Percentiles rank a stretch among this genome's conserved stretches.
These are phyloP conservation scores for Evernia prunastri DNA, from an alignment of 495 filamentous ascomycete species.

Conservation along the genomic window DNA sequence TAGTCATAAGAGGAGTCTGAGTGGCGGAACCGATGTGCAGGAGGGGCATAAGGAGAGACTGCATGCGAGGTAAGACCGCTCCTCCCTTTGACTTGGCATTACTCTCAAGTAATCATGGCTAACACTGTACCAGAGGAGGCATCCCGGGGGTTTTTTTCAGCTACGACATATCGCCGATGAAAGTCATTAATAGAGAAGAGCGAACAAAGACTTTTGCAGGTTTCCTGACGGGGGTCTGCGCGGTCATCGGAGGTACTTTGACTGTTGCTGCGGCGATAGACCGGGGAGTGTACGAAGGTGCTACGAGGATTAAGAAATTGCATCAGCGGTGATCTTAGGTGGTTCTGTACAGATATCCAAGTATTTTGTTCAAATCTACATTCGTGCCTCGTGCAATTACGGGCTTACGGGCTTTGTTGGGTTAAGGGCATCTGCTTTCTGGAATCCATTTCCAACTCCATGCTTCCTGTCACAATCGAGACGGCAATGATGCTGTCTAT, in stretches of 20 bases:
- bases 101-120: neutral
- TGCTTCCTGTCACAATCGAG: neutral
- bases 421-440: neutral
- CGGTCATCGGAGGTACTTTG: slow-evolving; percentile 87
- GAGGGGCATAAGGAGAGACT: slow-evolving; percentile 86
- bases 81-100: neutral
- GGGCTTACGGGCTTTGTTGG: neutral
- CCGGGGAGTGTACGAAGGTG: slow-evolving; percentile 84
- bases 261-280: slow-evolving; percentile 95
- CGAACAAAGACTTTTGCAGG: slow-evolving; percentile 78
- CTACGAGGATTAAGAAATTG: slow-evolving; percentile 70
- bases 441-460: neutral
- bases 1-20: slow-evolving; percentile 80
- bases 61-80: slow-evolving; percentile 49
- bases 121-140: slow-evolving; percentile 49
- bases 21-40: slow-evolving; percentile 70
- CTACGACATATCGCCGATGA: slow-evolving; percentile 99
- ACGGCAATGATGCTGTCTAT: neutral
- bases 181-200: slow-evolving; percentile 94
- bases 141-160: slow-evolving; percentile 98
- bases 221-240: slow-evolving; percentile 90
- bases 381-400: neutral
- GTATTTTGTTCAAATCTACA: slow-evolving; percentile 2
- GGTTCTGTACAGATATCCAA: slow-evolving; percentile 20
- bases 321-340: slow-evolving; percentile 40